Evolutionary conservation across 2,329 filamentous ascomycete species (phyloP).

Genomic region (Aspergillus vadensis): DNA sequence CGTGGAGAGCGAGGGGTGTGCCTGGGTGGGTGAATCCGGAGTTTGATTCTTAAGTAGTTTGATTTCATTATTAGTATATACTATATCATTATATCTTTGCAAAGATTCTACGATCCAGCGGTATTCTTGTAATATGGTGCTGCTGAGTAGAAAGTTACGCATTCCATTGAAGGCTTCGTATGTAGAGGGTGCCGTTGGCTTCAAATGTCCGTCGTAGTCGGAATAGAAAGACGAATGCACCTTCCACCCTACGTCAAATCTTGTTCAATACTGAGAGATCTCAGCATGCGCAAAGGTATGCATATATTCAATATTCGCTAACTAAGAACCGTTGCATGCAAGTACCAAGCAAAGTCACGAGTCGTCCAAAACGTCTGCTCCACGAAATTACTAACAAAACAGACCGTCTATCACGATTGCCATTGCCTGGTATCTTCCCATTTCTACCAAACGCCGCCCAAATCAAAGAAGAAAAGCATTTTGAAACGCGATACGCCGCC

Average conservation of each 20-base stretch:
- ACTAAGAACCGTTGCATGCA: background rate
- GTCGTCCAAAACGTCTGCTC: background rate
- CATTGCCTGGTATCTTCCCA: background rate
- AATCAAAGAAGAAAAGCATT: background rate
- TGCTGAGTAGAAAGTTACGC: too few species aligned
- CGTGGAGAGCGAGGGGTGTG: slow-evolving; percentile 38
- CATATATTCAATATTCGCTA: too few species aligned
- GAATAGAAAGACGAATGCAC: too few species aligned
- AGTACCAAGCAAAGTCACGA: background rate
- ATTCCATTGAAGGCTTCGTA: too few species aligned
- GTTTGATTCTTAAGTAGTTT: slow-evolving; percentile 33
- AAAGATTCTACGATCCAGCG: too few species aligned
- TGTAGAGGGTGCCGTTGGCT: background rate
- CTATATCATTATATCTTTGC: too few species aligned
- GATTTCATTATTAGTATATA: too few species aligned
- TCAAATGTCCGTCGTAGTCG: too few species aligned
- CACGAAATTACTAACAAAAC: background rate
- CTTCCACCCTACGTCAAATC: too few species aligned
- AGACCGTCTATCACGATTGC: background rate
- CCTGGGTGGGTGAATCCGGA: slow-evolving; percentile 54
- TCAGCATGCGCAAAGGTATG: too few species aligned
- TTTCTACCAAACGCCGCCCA: background rate
- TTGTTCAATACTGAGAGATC: too few species aligned
- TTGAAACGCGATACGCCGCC: background rate
- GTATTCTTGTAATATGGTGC: too few species aligned